Evolutionary conservation across 2,329 filamentous ascomycete species (phyloP).

Genomic region (Penicillium sp.): DNA sequence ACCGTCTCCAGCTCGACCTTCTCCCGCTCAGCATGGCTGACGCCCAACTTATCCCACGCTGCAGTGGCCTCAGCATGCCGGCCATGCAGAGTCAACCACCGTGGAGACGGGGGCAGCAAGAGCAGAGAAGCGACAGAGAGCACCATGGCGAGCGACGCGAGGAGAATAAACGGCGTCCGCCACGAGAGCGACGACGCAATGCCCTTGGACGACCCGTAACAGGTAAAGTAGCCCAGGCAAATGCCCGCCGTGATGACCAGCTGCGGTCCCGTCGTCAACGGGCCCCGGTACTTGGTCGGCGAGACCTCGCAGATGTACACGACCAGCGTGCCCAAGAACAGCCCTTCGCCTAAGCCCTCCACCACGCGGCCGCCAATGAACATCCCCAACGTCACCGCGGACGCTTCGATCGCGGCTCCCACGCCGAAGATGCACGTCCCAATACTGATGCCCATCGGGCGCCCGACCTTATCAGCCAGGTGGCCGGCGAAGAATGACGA

Average conservation of each 20-base stretch:
- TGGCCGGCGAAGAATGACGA: slow-evolving; percentile 58
- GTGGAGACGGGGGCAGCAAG: slow-evolving; percentile 54
- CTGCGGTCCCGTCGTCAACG: slow-evolving; percentile 54
- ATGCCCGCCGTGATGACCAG: slow-evolving; percentile 53
- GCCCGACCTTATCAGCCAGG: slow-evolving; percentile 53
- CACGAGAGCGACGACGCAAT: slow-evolving; percentile 53
- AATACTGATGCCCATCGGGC: slow-evolving; percentile 50
- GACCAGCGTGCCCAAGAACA: slow-evolving; percentile 56
- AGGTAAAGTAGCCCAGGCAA: slow-evolving; percentile 58
- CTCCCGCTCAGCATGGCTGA: slow-evolving; percentile 48
- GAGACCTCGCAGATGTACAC: slow-evolving; percentile 63
- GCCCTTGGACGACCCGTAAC: slow-evolving; percentile 52
- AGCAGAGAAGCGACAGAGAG: slow-evolving; percentile 42
- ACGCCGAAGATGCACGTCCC: slow-evolving; percentile 54
- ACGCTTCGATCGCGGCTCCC: slow-evolving; percentile 54
- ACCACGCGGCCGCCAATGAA: slow-evolving; percentile 57
- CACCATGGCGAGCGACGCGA: slow-evolving; percentile 42
- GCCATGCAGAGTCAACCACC: slow-evolving; percentile 56
- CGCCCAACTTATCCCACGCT: slow-evolving; percentile 45
- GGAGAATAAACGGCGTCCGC: slow-evolving; percentile 56
- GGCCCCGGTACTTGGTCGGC: slow-evolving; percentile 50
- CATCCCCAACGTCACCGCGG: slow-evolving; percentile 48
- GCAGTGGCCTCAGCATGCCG: slow-evolving; percentile 47
- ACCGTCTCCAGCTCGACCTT: slow-evolving; percentile 43
- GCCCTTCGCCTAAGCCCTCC: slow-evolving; percentile 58